Evolutionary conservation across 73 alveolate species (phyloP).

Genomic region (Symbiodinium pilosum): DNA sequence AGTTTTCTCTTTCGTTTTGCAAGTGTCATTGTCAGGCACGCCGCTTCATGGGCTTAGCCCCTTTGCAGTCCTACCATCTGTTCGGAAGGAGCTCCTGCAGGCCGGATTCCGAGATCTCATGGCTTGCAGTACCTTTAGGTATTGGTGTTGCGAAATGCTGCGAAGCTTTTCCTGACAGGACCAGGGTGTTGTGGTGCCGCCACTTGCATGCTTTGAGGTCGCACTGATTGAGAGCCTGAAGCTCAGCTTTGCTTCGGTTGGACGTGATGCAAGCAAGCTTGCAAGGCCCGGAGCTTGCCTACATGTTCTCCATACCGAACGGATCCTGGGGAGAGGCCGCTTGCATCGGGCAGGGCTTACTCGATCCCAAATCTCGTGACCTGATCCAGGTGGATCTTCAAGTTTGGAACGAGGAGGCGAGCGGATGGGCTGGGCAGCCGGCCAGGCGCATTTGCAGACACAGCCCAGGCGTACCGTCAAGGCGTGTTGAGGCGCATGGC

Average conservation of each 20-base stretch:
- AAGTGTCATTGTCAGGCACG: background rate
- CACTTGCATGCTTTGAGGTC: constrained; percentile 66
- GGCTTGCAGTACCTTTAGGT: background rate
- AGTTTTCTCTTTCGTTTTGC: background rate
- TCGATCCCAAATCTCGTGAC: background rate
- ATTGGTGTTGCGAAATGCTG: background rate
- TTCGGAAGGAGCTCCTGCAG: constrained; percentile 76
- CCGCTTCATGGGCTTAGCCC: constrained; percentile 91
- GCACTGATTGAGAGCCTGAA: constrained; percentile 48
- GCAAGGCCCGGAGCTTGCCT: constrained; percentile 57
- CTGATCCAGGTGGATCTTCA: constrained; percentile 36
- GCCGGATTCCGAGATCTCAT: background rate
- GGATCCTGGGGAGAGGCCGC: constrained; percentile 63
- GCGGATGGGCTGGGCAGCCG: background rate
- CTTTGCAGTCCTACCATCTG: constrained; percentile 51
- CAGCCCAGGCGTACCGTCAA: constrained; percentile 44
- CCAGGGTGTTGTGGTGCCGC: constrained; percentile 56
- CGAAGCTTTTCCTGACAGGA: background rate
- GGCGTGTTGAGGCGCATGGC: constrained; percentile 56
- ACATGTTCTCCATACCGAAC: constrained; percentile 41
- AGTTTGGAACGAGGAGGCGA: constrained; percentile 84
- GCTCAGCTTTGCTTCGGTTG: background rate
- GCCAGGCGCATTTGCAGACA: too few species aligned
- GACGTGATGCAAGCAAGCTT: background rate
- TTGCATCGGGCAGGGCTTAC: background rate